Conservation (phyloP, 805 yeast genomes). For the Hanseniaspora jakobsenii region DNA sequence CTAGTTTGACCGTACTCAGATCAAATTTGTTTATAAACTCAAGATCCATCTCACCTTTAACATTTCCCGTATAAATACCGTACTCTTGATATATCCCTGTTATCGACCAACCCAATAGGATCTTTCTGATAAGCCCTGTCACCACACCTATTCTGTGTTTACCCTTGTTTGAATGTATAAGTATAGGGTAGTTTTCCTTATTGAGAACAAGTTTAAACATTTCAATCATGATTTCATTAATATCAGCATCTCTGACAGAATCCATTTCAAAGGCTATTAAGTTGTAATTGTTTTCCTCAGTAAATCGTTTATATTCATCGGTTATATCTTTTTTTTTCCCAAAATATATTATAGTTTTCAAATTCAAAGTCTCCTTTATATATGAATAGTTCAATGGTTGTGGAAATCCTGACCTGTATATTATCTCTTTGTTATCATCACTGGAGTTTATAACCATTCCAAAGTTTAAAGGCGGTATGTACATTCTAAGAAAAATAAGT, state of each 20-base stretch:
- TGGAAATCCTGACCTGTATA: slow-evolving; percentile 90
- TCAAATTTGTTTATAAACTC: slow-evolving; percentile 57
- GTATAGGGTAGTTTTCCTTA: slow-evolving; percentile 67
- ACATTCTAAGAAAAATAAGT: slow-evolving; percentile 18
- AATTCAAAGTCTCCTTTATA: slow-evolving; percentile 45
- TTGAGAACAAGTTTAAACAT: slow-evolving; percentile 49
- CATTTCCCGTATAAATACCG: slow-evolving; percentile 78
- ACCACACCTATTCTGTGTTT: slow-evolving; percentile 89
- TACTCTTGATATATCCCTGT: slow-evolving; percentile 91
- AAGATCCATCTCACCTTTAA: slow-evolving; percentile 78
- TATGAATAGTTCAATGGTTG: slow-evolving; percentile 77
- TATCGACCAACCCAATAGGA: slow-evolving; percentile 84
- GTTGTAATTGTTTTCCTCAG: slow-evolving; percentile 39
- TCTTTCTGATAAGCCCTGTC: slow-evolving; percentile 79
- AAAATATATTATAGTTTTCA: slow-evolving; percentile 69
- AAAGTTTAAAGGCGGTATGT: slow-evolving; percentile 86
- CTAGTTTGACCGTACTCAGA: slow-evolving; percentile 9
- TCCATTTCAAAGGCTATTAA: slow-evolving; percentile 54
- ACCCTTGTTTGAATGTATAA: slow-evolving; percentile 93
- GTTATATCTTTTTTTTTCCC: slow-evolving; percentile 52
- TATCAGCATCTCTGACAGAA: slow-evolving; percentile 64
- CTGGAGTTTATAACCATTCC: slow-evolving; percentile 45
- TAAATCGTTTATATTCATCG: slow-evolving; percentile 57
- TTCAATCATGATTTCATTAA: slow-evolving; percentile 42
- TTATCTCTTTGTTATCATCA: slow-evolving; percentile 47